A percentile compares a stretch with the other conserved stretches of the same genome.
phyloP scores from a whole-genome alignment of 1,284 basidiomycete species.

The Austroboletus rostrupii region DNA sequence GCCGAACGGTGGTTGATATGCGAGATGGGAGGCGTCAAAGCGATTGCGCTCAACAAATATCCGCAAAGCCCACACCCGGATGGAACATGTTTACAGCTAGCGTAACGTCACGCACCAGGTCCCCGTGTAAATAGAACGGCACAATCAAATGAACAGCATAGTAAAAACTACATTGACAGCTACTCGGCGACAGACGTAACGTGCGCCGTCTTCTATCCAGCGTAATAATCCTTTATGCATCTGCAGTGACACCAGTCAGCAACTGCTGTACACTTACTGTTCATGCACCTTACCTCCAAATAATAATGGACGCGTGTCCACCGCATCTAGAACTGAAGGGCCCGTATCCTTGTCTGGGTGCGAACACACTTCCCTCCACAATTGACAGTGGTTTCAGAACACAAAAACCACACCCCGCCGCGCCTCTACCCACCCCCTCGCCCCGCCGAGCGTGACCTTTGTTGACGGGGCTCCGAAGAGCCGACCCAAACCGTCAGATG shows the following conservation, averaged over 20 bases:
- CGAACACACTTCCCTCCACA: slow-evolving; percentile 1
- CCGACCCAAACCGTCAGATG: slow-evolving; percentile 78
- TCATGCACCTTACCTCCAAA: slow-evolving; percentile 21
- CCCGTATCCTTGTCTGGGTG: slow-evolving; percentile 8
- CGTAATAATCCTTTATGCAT: slow-evolving; percentile 5
- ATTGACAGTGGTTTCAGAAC: slow-evolving; percentile 2
- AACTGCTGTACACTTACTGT: neutral
- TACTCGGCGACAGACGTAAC: slow-evolving; percentile 19
- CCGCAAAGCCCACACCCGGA: slow-evolving; percentile 19
- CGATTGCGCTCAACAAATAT: slow-evolving; percentile 23
- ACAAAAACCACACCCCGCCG: slow-evolving; percentile 5
- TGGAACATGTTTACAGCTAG: slow-evolving; percentile 1
- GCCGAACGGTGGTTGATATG: slow-evolving; percentile 6
- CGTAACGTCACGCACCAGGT: slow-evolving; percentile 27
- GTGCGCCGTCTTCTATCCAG: slow-evolving; percentile 16
- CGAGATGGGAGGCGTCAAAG: slow-evolving; percentile 14
- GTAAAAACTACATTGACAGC: slow-evolving; percentile 22
- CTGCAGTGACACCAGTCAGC: slow-evolving; percentile 14
- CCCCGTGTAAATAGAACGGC: slow-evolving; percentile 3
- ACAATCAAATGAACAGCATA: slow-evolving; percentile 22
- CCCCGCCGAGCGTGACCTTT: slow-evolving; percentile 57
- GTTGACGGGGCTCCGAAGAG: slow-evolving; percentile 70
- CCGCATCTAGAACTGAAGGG: slow-evolving; percentile 10
- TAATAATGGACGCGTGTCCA: slow-evolving; percentile 13
- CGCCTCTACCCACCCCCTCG: slow-evolving; percentile 35